Conservation (phyloP, 176 grass and related monocot species). For the Melocanna baccifera region DNA sequence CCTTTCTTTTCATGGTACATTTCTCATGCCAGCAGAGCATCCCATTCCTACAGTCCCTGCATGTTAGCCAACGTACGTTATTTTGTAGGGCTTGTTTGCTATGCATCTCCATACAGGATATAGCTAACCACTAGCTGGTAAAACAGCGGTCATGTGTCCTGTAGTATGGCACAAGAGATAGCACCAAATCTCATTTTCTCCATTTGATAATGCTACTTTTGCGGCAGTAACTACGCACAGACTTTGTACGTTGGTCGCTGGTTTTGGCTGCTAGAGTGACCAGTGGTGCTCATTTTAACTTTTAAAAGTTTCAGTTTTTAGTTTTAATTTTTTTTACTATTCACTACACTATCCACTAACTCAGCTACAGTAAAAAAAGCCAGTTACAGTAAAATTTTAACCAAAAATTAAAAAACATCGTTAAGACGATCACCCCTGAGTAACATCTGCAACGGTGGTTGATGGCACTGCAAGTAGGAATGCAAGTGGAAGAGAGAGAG, state of each 20-base stretch:
- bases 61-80: not conserved
- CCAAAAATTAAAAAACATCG: no score
- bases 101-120: not conserved
- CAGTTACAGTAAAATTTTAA: no score
- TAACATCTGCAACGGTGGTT: not conserved
- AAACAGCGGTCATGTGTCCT: constrained; percentile 6
- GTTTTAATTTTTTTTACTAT: no score
- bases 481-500: constrained; percentile 11
- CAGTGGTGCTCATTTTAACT: no score
- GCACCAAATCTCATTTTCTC: not conserved
- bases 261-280: not conserved
- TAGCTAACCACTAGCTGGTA: not conserved
- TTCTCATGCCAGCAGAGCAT: not conserved
- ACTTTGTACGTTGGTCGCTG: not conserved
- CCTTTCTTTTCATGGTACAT: not conserved
- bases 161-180: not conserved
- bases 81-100: not conserved
- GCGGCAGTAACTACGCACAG: not conserved
- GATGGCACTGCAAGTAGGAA: not conserved
- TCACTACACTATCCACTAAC: no score
- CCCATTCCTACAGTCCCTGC: not conserved
- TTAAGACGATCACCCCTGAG: no score
- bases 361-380: no score
- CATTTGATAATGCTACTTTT: not conserved
- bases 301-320: no score